These are phyloP conservation scores for Phanerochaete carnosa DNA, from an alignment of 768 basidiomycete genomes.

Conservation along the genomic window DNA sequence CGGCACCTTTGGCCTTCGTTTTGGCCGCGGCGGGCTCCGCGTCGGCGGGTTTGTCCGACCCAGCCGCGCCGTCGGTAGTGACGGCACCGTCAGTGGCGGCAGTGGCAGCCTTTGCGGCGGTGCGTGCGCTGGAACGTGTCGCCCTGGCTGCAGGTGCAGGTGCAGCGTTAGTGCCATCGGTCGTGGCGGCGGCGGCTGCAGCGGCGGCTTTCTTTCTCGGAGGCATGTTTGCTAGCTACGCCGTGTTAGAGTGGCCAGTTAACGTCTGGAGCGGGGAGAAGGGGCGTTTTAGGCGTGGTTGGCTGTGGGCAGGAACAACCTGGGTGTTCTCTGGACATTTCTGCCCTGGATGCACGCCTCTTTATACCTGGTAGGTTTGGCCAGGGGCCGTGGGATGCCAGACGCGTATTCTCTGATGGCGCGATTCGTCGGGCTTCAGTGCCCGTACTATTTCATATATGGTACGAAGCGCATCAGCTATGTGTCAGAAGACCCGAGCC, in stretches of 20 bases:
- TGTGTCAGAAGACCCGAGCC: neutral
- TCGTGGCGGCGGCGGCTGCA: conserved; percentile 25
- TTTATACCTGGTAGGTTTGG: neutral
- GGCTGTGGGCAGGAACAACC: neutral
- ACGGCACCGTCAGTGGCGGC: conserved; percentile 21
- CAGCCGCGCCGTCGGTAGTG: conserved; percentile 8
- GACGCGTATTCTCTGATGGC: neutral
- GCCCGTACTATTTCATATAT: neutral
- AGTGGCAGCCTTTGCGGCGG: conserved; percentile 21
- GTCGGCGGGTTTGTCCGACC: conserved; percentile 16
- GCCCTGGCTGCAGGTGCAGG: conserved; percentile 30
- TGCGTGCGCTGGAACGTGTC: conserved; percentile 33
- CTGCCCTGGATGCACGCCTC: no score
- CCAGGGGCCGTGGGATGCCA: neutral
- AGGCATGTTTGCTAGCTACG: conserved; percentile 31
- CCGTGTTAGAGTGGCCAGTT: neutral
- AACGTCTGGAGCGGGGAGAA: neutral
- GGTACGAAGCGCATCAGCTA: neutral
- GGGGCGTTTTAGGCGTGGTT: neutral
- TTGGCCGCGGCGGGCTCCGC: conserved; percentile 18
- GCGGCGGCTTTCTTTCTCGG: conserved; percentile 42
- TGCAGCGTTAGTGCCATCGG: conserved; percentile 21
- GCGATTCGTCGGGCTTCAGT: neutral
- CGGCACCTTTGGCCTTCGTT: conserved; percentile 11
- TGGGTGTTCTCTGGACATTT: neutral